Percentiles rank a stretch among this genome's conserved stretches.
Evolutionary conservation across 2,329 filamentous ascomycete genomes (phyloP).

Genomic region (Ambrosiella xylebori): DNA sequence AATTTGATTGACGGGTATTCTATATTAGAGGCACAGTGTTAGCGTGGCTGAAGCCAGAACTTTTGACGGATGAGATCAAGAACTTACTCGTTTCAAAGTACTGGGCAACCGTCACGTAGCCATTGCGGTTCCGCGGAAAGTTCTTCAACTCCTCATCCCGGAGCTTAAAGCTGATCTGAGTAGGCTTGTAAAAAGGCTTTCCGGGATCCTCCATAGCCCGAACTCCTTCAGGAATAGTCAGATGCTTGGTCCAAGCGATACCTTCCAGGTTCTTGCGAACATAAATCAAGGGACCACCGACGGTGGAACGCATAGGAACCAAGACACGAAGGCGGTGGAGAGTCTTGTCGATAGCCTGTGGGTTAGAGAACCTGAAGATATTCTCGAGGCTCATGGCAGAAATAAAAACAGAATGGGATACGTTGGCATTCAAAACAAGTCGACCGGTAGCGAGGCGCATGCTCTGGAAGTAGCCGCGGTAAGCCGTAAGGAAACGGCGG

Average conservation of each 20-base stretch:
- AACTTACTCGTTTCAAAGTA: conserved; percentile 29
- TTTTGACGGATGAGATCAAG: not conserved
- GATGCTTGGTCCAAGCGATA: conserved; percentile 2
- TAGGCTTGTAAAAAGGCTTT: not conserved
- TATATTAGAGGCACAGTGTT: conserved; percentile 12
- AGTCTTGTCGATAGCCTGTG: conserved; percentile 36
- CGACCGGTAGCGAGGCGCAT: conserved; percentile 35
- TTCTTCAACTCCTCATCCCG: conserved; percentile 19
- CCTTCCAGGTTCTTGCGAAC: conserved; percentile 2
- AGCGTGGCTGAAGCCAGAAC: not conserved
- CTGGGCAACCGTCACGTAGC: conserved; percentile 24
- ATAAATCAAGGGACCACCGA: conserved; percentile 2
- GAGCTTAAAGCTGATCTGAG: conserved; percentile 18
- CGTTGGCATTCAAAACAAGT: conserved; percentile 37
- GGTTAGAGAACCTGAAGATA: conserved; percentile 9
- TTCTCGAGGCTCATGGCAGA: conserved; percentile 14
- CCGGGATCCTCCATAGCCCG: not conserved
- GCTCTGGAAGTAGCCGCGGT: conserved; percentile 39
- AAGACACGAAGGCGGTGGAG: conserved; percentile 6
- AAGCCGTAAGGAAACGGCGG: conserved; percentile 17
- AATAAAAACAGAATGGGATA: conserved; percentile 34
- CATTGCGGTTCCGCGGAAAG: conserved; percentile 16
- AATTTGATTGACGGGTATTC: conserved; percentile 20
- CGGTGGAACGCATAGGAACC: conserved; percentile 5
- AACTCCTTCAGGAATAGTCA: conserved; percentile 1